Evolutionary conservation across 257 asterid genomes (phyloP), one percentile per base, ranked within the genome.

Genomic region (Rubia yunnanensis): DNA sequence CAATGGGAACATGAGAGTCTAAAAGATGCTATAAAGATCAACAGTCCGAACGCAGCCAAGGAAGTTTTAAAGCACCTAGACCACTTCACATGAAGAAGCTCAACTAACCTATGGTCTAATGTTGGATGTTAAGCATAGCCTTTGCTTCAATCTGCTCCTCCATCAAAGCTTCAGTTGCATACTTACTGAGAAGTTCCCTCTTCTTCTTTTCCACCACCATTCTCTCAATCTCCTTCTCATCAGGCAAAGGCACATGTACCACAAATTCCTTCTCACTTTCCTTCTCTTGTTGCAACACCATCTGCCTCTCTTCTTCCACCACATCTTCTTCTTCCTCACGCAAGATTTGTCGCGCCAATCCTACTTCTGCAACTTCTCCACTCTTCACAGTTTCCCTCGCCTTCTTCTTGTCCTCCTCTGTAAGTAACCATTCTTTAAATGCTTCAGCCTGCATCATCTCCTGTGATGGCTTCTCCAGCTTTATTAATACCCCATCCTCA

Each of bases 291-390:
- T 91, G 96, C 81, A 67, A 76, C 77, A 84, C 87, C 73, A 68
- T 79, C 76, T 86, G 79, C 78, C 91, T 80, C 78, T 89, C 96
- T 80, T 92, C 98, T 81, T 82, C 96, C 36, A 89, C 82, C 49
- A 87, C 95, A 67, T 89, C 98, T 80, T 92, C 97, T 71, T 84
- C 98, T 86, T 83, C 98, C 79, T 87, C 95, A 9, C 80, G 88
- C 63, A 92, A 79, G 56, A 87, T 89, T 81, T 84, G 85, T 8
- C 96, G 84, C 32, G 79, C 85, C 69, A 67, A 69, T 66, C 96
- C 98, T 55, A 82, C 91, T 72, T 82, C 98, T 22, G 77, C 96
- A 67, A 85, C 95, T 83, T 85, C 98, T 36, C 97, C 96, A 50
- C 98, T 89, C 83, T 77, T 92, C 56, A 92, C 98, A 24, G 88